Evolutionary conservation across 805 yeast genomes (phyloP).

Genomic region (Cyberlindnera japonica): DNA sequence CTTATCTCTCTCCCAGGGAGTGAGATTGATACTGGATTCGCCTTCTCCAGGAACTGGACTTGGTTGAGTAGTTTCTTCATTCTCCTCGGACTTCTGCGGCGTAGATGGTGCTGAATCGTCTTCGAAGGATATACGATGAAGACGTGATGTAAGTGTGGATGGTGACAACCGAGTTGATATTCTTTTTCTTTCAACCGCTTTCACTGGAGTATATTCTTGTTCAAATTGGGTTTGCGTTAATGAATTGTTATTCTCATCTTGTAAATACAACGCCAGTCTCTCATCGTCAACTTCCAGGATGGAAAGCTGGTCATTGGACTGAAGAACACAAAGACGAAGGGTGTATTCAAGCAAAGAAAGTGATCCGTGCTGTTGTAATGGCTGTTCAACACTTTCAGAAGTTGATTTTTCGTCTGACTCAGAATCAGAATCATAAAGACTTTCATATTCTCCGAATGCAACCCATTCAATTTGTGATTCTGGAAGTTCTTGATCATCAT

Average conservation of each 20-base stretch:
- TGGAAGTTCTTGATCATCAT: conserved; percentile 16
- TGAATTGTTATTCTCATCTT: conserved; percentile 45
- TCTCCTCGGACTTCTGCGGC: neutral
- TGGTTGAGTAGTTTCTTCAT: neutral
- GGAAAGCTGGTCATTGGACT: conserved; percentile 53
- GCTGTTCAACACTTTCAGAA: conserved; percentile 23
- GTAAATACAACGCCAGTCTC: conserved; percentile 53
- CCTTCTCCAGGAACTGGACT: neutral
- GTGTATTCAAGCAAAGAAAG: conserved; percentile 34
- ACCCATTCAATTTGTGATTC: conserved; percentile 5
- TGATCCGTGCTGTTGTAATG: neutral
- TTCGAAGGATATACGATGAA: neutral
- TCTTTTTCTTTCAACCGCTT: neutral
- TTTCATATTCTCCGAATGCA: conserved; percentile 7
- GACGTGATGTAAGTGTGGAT: neutral
- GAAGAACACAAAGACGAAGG: conserved; percentile 55
- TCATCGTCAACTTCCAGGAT: conserved; percentile 62
- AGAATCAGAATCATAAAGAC: conserved; percentile 1
- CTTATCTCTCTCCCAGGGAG: conserved; percentile 32
- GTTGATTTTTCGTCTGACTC: neutral
- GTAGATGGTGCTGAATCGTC: conserved; percentile 1
- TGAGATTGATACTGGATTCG: conserved; percentile 1
- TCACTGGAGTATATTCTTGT: neutral
- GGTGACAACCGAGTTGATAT: neutral
- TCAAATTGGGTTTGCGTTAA: neutral